These are phyloP conservation scores for Apiospora malaysiana DNA, from an alignment of 2,329 filamentous ascomycete species.

Conservation along the genomic window DNA sequence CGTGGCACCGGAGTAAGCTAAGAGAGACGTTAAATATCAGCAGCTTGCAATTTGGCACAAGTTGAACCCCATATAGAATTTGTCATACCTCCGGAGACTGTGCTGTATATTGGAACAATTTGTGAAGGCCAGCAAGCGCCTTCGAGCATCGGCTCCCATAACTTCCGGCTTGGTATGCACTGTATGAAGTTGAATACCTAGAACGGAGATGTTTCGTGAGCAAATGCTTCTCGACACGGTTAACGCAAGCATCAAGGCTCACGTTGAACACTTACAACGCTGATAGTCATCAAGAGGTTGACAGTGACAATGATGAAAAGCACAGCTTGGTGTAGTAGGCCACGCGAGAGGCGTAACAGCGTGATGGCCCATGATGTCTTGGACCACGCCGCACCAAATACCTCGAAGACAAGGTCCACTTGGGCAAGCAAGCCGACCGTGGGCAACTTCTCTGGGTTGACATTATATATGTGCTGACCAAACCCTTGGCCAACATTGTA, in stretches of 20 bases:
- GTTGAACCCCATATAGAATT: too few species aligned
- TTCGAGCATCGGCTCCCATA: constrained; percentile 22
- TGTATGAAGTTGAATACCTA: constrained; percentile 31
- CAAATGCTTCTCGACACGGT: too few species aligned
- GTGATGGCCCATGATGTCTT: constrained; percentile 42
- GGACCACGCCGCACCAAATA: constrained; percentile 36
- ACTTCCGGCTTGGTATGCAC: constrained; percentile 28
- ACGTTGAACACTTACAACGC: constrained; percentile 21
- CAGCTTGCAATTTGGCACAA: too few species aligned
- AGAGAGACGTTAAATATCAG: background rate
- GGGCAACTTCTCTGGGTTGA: constrained; percentile 28
- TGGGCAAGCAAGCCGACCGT: constrained; percentile 23
- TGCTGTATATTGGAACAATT: constrained; percentile 25
- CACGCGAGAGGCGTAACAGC: constrained; percentile 35
- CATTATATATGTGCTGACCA: constrained; percentile 19
- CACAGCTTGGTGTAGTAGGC: constrained; percentile 28
- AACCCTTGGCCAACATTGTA: constrained; percentile 18
- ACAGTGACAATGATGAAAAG: constrained; percentile 36
- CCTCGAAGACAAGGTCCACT: constrained; percentile 28
- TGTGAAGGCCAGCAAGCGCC: constrained; percentile 28
- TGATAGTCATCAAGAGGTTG: constrained; percentile 32
- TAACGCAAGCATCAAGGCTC: background rate
- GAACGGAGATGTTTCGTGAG: background rate
- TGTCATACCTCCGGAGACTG: constrained; percentile 24
- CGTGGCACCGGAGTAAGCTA: constrained; percentile 34